These are phyloP conservation scores for Bipolaris oryzae DNA, from an alignment of 2,329 filamentous ascomycete genomes.

Conservation along the genomic window DNA sequence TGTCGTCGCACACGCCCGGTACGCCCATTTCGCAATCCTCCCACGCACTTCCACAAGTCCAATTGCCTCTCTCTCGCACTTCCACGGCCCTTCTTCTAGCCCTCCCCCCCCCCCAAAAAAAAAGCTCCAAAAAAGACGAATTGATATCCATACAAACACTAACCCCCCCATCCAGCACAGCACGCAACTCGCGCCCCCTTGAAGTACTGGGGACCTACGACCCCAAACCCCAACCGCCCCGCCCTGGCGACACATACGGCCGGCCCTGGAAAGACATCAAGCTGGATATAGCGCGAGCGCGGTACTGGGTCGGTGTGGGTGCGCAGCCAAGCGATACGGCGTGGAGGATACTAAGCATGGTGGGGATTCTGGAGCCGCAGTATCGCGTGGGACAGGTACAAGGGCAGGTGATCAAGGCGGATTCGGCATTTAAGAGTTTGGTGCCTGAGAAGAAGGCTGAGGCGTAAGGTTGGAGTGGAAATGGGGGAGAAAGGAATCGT, in stretches of 20 bases:
- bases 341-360: slow-evolving; percentile 86
- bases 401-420: slow-evolving; percentile 34
- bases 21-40: slow-evolving; percentile 36
- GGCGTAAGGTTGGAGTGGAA: background rate
- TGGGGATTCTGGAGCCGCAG: slow-evolving; percentile 48
- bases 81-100: no score
- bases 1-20: slow-evolving; percentile 91
- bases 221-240: slow-evolving; percentile 62
- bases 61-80: no score
- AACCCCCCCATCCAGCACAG: slow-evolving; percentile 55
- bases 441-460: background rate
- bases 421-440: slow-evolving; percentile 9
- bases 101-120: background rate
- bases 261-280: slow-evolving; percentile 89
- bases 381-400: slow-evolving; percentile 44
- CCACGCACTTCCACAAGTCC: no score
- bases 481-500: no score
- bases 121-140: background rate
- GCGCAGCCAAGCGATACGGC: slow-evolving; percentile 91
- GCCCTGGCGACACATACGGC: slow-evolving; percentile 57
- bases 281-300: slow-evolving; percentile 78
- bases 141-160: background rate
- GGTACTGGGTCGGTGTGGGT: slow-evolving; percentile 96
- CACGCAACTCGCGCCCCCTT: slow-evolving; percentile 84
- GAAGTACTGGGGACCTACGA: slow-evolving; percentile 82